These are phyloP conservation scores for Podochytrium sp. DNA, from an alignment of 192 early-diverging fungal species.

Conservation along the genomic window DNA sequence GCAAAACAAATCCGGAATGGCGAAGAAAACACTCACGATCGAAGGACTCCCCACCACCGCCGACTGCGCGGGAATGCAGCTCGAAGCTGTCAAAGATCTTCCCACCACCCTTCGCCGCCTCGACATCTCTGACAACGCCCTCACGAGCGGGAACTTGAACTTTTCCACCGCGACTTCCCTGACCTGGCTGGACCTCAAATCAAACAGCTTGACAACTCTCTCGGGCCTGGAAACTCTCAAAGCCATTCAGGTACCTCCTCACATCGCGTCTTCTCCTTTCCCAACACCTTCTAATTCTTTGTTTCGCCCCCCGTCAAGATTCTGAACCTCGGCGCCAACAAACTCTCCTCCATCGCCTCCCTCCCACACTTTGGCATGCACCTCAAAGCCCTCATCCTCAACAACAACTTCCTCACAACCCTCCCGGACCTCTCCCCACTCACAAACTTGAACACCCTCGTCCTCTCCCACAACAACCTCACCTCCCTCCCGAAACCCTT, in stretches of 20 bases:
- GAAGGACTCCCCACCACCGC: constrained; percentile 6
- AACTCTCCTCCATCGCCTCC: constrained; percentile 60
- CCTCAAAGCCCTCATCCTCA: constrained; percentile 80
- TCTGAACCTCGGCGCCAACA: constrained; percentile 73
- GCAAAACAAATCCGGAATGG: background rate
- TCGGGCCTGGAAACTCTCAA: background rate
- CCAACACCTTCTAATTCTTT: background rate
- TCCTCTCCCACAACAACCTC: constrained; percentile 81
- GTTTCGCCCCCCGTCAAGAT: constrained; percentile 31
- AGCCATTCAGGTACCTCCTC: background rate
- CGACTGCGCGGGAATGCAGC: constrained; percentile 18
- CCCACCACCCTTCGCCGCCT: constrained; percentile 1
- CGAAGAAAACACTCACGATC: background rate
- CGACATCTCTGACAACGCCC: constrained; percentile 2
- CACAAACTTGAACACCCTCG: constrained; percentile 36
- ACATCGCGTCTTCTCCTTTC: no score
- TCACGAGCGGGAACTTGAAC: background rate
- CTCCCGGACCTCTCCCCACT: constrained; percentile 15
- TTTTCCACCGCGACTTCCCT: background rate
- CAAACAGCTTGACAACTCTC: constrained; percentile 8
- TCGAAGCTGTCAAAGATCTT: background rate
- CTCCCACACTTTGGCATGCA: constrained; percentile 57
- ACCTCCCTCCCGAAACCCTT: constrained; percentile 49
- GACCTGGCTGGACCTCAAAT: constrained; percentile 8
- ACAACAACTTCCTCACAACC: constrained; percentile 62